Conservation (phyloP, 371 early-diverging fungal species). For the Nosema granulosis region DNA sequence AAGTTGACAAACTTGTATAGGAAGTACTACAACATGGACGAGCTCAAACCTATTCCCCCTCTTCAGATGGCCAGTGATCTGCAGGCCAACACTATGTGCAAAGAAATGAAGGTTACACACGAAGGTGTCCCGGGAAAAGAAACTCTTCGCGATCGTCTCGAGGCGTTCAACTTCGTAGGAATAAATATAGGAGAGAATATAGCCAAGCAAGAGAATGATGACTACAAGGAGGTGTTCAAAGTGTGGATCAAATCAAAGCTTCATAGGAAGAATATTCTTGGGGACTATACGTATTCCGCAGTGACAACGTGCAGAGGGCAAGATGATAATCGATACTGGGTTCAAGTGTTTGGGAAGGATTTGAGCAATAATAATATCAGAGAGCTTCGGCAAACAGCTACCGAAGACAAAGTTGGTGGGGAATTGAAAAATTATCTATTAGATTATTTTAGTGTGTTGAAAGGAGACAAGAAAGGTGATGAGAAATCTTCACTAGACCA, state of each 20-base stretch:
- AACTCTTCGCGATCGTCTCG: constrained; percentile 35
- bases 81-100: constrained; percentile 60
- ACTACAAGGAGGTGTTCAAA: constrained; percentile 58
- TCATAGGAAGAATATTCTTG: constrained; percentile 66
- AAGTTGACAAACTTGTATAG: constrained; percentile 61
- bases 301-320: constrained; percentile 59
- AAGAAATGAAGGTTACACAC: constrained; percentile 49
- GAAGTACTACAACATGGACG: constrained; percentile 40
- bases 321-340: constrained; percentile 60
- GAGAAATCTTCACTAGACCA: background rate
- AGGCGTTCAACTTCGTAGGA: constrained; percentile 50
- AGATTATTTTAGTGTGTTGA: background rate
- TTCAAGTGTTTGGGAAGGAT: constrained; percentile 64
- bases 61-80: constrained; percentile 52
- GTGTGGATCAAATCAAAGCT: constrained; percentile 60
- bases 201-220: constrained; percentile 60
- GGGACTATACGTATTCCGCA: constrained; percentile 62
- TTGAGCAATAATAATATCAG: constrained; percentile 27
- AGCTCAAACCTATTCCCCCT: constrained; percentile 17
- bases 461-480: background rate
- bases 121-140: background rate
- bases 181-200: constrained; percentile 66
- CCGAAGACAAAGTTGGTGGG: background rate
- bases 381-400: background rate
- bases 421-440: background rate